Conservation (phyloP, 2,329 filamentous ascomycete species). For the Phyllosticta capitalensis region DNA sequence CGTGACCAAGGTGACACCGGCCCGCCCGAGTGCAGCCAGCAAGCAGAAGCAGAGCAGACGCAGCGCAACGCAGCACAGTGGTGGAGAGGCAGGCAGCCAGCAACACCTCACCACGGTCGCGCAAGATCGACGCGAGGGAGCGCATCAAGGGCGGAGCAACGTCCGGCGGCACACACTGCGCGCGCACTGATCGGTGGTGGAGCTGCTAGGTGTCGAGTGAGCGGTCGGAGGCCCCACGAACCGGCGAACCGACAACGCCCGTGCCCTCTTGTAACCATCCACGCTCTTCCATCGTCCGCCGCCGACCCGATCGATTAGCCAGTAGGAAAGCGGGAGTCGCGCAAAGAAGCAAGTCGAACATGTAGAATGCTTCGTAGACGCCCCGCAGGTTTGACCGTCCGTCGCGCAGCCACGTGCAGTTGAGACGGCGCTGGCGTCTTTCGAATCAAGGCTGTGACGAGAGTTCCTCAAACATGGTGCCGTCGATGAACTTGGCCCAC, state of each 20-base stretch:
- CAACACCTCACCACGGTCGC: not conserved
- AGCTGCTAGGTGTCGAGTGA: not conserved
- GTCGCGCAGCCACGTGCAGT: not conserved
- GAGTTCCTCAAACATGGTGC: constrained; percentile 13
- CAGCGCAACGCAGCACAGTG: not conserved
- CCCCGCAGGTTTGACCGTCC: no score
- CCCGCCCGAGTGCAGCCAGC: no score
- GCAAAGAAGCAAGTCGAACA: not conserved
- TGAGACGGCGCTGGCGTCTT: not conserved
- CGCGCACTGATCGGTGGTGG: not conserved
- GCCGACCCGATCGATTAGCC: no score
- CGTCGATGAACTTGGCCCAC: constrained; percentile 21
- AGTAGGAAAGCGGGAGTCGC: not conserved
- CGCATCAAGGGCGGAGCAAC: not conserved
- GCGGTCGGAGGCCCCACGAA: not conserved
- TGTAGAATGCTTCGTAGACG: no score
- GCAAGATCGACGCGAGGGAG: not conserved
- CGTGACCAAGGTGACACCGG: not conserved
- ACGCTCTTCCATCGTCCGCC: no score
- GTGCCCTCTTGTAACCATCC: not conserved
- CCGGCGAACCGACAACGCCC: not conserved
- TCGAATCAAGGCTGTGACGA: constrained; percentile 1
- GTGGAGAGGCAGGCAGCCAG: not conserved
- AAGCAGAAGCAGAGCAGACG: not conserved
- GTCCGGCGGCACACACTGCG: not conserved